These are phyloP conservation scores for Scutellaria minor DNA, from an alignment of 257 asterid species.

Conservation along the genomic window DNA sequence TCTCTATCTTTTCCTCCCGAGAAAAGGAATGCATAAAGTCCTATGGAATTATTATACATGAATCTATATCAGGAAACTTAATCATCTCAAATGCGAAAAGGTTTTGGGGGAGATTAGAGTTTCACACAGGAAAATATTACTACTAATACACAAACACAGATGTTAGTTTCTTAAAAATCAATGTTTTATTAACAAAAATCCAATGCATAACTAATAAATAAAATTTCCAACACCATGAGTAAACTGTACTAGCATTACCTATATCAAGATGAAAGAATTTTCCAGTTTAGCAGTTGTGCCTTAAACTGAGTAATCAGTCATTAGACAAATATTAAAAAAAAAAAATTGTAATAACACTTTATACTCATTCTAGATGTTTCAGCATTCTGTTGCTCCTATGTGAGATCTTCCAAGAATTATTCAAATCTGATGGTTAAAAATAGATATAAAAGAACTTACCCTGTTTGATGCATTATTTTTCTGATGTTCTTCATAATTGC, in stretches of 20 bases:
- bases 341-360: not conserved
- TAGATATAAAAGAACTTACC: conserved; percentile 51
- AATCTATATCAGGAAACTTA: not conserved
- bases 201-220: not conserved
- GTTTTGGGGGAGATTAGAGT: conserved; percentile 19
- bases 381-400: conserved; percentile 19
- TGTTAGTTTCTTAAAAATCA: not conserved
- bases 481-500: conserved; percentile 73
- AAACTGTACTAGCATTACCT: conserved; percentile 4
- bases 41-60: not conserved
- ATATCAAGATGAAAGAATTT: conserved; percentile 17
- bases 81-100: not conserved
- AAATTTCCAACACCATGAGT: not conserved
- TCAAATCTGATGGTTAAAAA: conserved; percentile 18
- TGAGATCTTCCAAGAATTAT: conserved; percentile 10
- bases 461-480: conserved; percentile 64
- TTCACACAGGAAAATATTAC: conserved; percentile 11
- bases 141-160: not conserved
- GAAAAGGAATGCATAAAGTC: not conserved
- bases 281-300: not conserved
- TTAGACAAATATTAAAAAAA: not conserved
- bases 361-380: conserved; percentile 5
- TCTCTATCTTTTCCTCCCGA: conserved; percentile 2
- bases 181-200: not conserved
- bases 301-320: not conserved